A percentile compares a stretch with the other conserved stretches of the same genome.
Evolutionary conservation across 495 filamentous ascomycete species (phyloP).

Genomic region (Sporormia fimetaria): DNA sequence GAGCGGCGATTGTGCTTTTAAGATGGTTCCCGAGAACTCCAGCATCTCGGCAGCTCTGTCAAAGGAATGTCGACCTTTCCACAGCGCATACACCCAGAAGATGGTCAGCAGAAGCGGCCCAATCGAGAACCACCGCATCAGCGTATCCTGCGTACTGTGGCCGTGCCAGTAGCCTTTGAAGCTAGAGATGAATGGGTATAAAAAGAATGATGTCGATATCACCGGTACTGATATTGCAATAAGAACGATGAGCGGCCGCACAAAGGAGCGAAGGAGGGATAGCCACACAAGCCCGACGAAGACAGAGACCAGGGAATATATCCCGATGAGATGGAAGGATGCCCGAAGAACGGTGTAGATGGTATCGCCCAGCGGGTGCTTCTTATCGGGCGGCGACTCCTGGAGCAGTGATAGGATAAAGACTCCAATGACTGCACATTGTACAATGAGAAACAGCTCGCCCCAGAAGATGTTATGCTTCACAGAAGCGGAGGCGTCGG

Average conservation of each 20-base stretch:
- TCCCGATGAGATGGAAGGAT: constrained; percentile 78
- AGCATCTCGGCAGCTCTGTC: constrained; percentile 72
- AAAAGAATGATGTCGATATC: constrained; percentile 71
- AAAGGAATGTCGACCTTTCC: constrained; percentile 66
- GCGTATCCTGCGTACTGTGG: constrained; percentile 64
- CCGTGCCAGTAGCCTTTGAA: constrained; percentile 64
- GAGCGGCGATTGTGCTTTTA: constrained; percentile 72
- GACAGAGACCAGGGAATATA: constrained; percentile 83
- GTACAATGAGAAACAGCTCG: constrained; percentile 74
- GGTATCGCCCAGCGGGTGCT: constrained; percentile 68
- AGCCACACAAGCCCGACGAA: constrained; percentile 85
- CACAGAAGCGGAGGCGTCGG: constrained; percentile 40
- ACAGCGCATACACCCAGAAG: constrained; percentile 72
- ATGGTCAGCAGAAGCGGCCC: constrained; percentile 62
- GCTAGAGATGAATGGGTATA: constrained; percentile 86
- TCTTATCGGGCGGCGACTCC: constrained; percentile 55
- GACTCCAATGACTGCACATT: constrained; percentile 72
- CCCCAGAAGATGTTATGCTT: constrained; percentile 85
- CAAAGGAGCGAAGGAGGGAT: constrained; percentile 72
- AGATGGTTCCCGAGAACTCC: constrained; percentile 79
- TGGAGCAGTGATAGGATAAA: constrained; percentile 82
- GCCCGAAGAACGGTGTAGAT: constrained; percentile 80
- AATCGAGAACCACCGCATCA: constrained; percentile 78
- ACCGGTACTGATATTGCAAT: constrained; percentile 76
- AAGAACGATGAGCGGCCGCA: constrained; percentile 63